Percentiles rank a stretch among this genome's conserved stretches.
Evolutionary conservation across 768 basidiomycete species (phyloP).

Genomic region (Rhodosporidiobolus sp.): DNA sequence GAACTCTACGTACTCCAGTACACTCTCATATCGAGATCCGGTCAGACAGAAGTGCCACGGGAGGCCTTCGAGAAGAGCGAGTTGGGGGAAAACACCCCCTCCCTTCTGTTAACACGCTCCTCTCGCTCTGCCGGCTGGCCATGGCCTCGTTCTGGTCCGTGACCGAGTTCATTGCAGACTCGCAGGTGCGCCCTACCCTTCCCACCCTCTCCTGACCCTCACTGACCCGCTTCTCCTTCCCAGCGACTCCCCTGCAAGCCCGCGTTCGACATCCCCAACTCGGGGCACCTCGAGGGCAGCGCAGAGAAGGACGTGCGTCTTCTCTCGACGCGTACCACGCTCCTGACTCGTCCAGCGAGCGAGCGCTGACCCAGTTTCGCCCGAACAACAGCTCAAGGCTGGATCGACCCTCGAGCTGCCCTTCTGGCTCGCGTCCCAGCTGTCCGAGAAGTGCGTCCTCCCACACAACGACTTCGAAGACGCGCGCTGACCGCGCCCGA

Average conservation of each 20-base stretch:
- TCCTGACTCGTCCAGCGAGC: neutral
- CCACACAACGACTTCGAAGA: too few relatives aligned
- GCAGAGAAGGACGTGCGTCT: conserved; percentile 41
- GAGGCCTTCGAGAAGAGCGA: neutral
- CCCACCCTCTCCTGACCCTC: neutral
- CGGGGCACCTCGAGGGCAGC: conserved; percentile 42
- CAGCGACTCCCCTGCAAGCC: conserved; percentile 43
- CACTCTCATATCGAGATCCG: too few relatives aligned
- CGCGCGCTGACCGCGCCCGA: neutral
- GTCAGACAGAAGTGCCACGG: too few relatives aligned
- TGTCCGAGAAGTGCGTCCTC: conserved; percentile 36
- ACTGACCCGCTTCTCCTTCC: neutral
- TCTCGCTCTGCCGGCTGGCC: neutral
- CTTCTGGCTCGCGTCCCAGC: conserved; percentile 42
- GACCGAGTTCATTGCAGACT: conserved; percentile 39
- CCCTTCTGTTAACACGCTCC: neutral
- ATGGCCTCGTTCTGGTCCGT: conserved; percentile 32
- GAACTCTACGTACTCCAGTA: too few relatives aligned
- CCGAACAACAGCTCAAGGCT: conserved; percentile 30
- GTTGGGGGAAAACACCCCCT: neutral
- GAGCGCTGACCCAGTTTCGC: neutral
- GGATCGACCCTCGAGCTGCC: conserved; percentile 42
- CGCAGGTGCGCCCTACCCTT: conserved; percentile 24
- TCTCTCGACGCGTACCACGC: neutral
- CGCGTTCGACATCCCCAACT: conserved; percentile 39